Conservation (phyloP, 2,329 filamentous ascomycete genomes). For the Fusarium oxysporum region DNA sequence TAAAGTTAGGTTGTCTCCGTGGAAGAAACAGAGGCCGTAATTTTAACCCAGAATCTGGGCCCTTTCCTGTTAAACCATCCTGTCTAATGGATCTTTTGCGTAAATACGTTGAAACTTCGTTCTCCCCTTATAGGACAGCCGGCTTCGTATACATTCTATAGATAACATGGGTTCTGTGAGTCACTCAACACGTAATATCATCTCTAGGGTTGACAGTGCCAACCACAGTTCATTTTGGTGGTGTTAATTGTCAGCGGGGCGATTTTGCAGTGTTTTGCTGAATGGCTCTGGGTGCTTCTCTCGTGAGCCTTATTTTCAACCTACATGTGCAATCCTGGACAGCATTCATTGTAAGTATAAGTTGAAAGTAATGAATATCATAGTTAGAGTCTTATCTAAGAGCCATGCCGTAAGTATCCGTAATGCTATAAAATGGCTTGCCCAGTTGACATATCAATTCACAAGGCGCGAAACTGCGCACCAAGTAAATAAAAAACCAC, state of each 20-base stretch:
- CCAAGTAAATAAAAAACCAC: not conserved
- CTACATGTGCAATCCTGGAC: not conserved
- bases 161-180: not conserved
- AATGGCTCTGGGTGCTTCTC: not conserved
- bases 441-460: rapidly evolving
- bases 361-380: too few species aligned
- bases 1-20: too few species aligned
- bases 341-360: not conserved
- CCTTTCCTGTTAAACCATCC: too few species aligned
- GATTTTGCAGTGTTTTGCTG: not conserved
- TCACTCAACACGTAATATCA: rapidly evolving
- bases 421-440: too few species aligned
- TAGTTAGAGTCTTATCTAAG: too few species aligned
- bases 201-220: not conserved
- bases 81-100: too few species aligned
- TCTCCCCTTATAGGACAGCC: too few species aligned
- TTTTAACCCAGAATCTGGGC: not conserved
- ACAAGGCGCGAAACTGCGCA: not conserved
- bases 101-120: too few species aligned
- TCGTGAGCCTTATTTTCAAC: not conserved
- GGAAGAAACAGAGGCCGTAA: too few species aligned
- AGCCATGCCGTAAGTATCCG: too few species aligned
- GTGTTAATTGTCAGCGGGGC: not conserved
- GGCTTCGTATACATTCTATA: too few species aligned
- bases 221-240: not conserved